These are phyloP conservation scores for Amesomyces nigricolor DNA, from an alignment of 2,329 filamentous ascomycete species.

Conservation along the genomic window DNA sequence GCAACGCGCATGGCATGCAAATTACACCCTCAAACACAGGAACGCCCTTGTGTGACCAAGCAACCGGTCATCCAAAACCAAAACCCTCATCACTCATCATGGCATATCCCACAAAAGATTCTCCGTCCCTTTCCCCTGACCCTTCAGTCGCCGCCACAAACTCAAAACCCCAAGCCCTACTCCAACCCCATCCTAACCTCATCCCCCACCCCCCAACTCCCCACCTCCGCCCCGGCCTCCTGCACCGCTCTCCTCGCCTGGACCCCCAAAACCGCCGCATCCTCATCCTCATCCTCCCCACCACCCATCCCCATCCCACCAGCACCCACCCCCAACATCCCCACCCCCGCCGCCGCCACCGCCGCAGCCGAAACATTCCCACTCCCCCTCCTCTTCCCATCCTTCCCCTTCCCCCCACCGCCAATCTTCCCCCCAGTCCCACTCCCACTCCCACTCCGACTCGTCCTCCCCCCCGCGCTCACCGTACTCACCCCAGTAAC, in stretches of 20 bases:
- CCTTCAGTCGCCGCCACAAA: neutral
- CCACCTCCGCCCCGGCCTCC: slow-evolving; percentile 49
- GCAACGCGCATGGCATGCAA: too few species aligned
- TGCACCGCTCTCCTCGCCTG: slow-evolving; percentile 49
- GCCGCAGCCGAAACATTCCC: slow-evolving; percentile 27
- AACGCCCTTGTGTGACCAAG: neutral
- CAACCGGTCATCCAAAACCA: neutral
- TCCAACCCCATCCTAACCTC: slow-evolving; percentile 80
- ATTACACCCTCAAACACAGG: too few species aligned
- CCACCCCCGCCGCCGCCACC: slow-evolving; percentile 38
- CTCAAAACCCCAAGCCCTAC: slow-evolving; percentile 32
- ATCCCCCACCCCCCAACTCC: slow-evolving; percentile 73
- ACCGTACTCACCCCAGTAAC: too few species aligned
- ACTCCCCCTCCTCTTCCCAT: slow-evolving; percentile 26
- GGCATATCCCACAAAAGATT: neutral
- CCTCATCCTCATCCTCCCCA: slow-evolving; percentile 32
- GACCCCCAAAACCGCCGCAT: slow-evolving; percentile 35
- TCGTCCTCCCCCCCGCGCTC: too few species aligned
- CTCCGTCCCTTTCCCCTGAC: neutral
- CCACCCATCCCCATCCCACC: neutral
- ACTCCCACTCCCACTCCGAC: too few species aligned
- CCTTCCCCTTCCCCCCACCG: too few species aligned
- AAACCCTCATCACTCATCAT: too few species aligned
- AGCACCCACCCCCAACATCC: slow-evolving; percentile 23
- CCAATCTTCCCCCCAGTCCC: too few species aligned